A percentile compares a stretch with the other conserved stretches of the same genome.
phyloP scores from a whole-genome alignment of 257 asterid species.

The Penstemon davidsonii region DNA sequence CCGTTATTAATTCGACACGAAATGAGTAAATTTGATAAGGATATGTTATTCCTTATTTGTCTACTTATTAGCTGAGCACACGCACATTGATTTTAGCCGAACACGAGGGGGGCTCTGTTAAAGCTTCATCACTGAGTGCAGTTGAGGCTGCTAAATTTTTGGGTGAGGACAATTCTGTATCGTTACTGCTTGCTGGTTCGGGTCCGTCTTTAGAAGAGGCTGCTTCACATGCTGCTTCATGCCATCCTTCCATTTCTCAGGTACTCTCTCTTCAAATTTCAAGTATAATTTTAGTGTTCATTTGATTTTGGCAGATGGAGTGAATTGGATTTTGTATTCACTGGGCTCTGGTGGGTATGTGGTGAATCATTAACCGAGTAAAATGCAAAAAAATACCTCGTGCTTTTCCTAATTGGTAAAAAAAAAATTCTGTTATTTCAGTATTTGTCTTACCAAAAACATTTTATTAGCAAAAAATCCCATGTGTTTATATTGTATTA shows the following conservation, averaged over 20 bases:
- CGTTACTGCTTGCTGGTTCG: slow-evolving; percentile 83
- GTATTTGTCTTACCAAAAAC: too few relatives aligned
- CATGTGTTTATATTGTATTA: too few relatives aligned
- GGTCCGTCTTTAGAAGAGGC: slow-evolving; percentile 80
- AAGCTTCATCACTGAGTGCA: slow-evolving; percentile 72
- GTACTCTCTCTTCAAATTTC: slow-evolving; percentile 26
- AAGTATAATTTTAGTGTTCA: neutral
- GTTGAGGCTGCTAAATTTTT: slow-evolving; percentile 80
- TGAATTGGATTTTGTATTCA: too few relatives aligned
- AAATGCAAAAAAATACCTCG: too few relatives aligned
- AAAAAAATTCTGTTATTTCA: too few relatives aligned
- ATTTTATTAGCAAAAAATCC: too few relatives aligned
- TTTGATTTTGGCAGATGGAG: neutral
- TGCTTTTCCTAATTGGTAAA: too few relatives aligned
- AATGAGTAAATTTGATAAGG: too few relatives aligned
- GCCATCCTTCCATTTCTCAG: slow-evolving; percentile 76
- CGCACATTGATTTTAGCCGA: slow-evolving; percentile 84
- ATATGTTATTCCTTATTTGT: neutral
- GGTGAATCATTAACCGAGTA: too few relatives aligned
- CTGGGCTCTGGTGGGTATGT: too few relatives aligned
- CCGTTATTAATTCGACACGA: neutral
- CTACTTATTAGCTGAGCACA: slow-evolving; percentile 63
- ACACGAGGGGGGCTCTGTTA: slow-evolving; percentile 72
- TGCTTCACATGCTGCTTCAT: slow-evolving; percentile 73
- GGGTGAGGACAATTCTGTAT: slow-evolving; percentile 60